Conservation (phyloP, 1,139 yeast species). For the Geotrichum carabidarum region DNA sequence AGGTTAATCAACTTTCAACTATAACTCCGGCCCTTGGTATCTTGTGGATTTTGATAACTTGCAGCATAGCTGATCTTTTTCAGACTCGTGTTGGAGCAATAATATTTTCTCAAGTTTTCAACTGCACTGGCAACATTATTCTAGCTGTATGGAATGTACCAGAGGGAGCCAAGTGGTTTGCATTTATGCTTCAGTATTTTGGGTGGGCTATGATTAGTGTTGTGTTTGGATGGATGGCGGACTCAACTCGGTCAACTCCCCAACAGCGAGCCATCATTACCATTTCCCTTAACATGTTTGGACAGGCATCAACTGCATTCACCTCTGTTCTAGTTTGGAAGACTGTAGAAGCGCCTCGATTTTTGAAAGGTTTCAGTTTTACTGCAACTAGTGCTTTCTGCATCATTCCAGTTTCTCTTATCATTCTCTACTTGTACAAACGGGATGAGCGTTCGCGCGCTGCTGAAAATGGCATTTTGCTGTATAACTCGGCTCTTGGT, state of each 20-base stretch:
- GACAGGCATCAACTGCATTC: constrained; percentile 32
- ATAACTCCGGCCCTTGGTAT: constrained; percentile 52
- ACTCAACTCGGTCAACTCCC: constrained; percentile 28
- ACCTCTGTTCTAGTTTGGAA: constrained; percentile 38
- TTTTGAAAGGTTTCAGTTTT: constrained; percentile 47
- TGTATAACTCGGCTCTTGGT: constrained; percentile 18
- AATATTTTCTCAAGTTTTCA: constrained; percentile 48
- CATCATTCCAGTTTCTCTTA: constrained; percentile 44
- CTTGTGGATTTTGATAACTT: constrained; percentile 43
- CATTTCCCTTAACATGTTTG: constrained; percentile 40
- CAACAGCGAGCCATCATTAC: constrained; percentile 41
- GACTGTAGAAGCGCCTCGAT: constrained; percentile 51
- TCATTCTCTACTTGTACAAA: constrained; percentile 55
- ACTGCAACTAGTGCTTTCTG: constrained; percentile 51
- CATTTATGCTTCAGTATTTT: constrained; percentile 43
- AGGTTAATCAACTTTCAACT: constrained; percentile 43
- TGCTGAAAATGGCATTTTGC: constrained; percentile 44
- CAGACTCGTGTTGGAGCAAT: constrained; percentile 56
- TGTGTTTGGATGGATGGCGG: constrained; percentile 28
- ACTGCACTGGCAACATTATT: constrained; percentile 43
- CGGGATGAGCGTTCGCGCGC: constrained; percentile 52
- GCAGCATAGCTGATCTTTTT: constrained; percentile 49
- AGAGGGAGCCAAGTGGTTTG: constrained; percentile 46
- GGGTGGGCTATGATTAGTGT: constrained; percentile 45
- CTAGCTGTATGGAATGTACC: constrained; percentile 47